Base-by-base conservation (phyloP, 345 rosid genomes). In the Mallotus nudiflorus region DNA sequence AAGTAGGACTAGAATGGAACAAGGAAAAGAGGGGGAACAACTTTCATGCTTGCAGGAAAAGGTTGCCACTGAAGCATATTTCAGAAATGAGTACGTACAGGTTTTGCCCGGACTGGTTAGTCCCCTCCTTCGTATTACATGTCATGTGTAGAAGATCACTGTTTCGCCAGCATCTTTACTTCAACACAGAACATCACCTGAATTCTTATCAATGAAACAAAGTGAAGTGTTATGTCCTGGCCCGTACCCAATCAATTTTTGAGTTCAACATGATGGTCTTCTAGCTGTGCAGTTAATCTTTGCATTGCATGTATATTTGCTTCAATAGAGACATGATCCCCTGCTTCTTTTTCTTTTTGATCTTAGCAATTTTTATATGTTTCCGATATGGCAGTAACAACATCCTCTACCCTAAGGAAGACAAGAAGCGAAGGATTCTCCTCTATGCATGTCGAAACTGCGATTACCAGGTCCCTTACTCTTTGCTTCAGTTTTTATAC, bases 381-480 rank as follows among this genome's bases (percentile, higher is more conserved):
- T 22, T 51, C 35, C 49, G 20, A 10, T n/a, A 22, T 75, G 64
- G 50, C 84, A 90, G 90, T 73, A 86, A 85, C 73, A 86, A 88
- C 75, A 82, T 88, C 62, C 82, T 86, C 15, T 88, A 86, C 58
- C 91, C 90, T 0, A 83, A 84, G 45, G 91, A 90, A 74, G 91
- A 84, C 67, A 85, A 54, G 69, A 89, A 83, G 59, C 84, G 75
- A 52, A 80, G 72, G 62, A 80, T 86, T 27, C 90, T 90, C 33
- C 91, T 88, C 76, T 88, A 81, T 64, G 88, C 91, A 16, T 88
- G 91, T 71, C 89, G 88, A 69, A 88, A 78, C 64, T 88, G 88
- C 66, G 91, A 90, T 72, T 87, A 86, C 75, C 89, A 88, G 91
- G 96, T 85, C 39, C 9, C 24, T 15, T 19, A 12, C 51, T 44